Conservation (phyloP, 495 filamentous ascomycete species). For the Lophiostoma macrostomum region DNA sequence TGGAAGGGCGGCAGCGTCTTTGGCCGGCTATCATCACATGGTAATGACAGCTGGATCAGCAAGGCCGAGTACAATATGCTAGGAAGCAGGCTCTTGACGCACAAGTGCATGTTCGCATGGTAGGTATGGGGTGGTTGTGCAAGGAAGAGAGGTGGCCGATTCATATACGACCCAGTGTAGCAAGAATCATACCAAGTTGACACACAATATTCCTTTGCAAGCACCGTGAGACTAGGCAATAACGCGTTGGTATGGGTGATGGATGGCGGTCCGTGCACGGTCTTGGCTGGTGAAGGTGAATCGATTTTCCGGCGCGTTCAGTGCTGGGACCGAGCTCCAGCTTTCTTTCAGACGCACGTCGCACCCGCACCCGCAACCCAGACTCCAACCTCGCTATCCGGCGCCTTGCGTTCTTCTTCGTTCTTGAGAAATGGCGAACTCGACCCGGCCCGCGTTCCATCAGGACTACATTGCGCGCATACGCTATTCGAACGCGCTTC, state of each 20-base stretch:
- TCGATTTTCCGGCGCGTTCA: constrained; percentile 1
- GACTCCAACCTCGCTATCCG: not conserved
- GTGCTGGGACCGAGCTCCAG: not conserved
- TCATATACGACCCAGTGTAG: not conserved
- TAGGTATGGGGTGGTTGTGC: constrained; percentile 9
- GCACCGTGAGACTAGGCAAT: no score
- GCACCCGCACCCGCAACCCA: not conserved
- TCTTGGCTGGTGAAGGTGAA: not conserved
- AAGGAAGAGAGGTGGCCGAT: not conserved
- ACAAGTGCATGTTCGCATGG: constrained; percentile 72
- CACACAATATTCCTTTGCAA: no score
- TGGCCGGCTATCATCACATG: constrained; percentile 73
- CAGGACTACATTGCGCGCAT: constrained; percentile 97
- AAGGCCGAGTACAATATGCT: constrained; percentile 83
- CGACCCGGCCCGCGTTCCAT: constrained; percentile 50
- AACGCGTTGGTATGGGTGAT: not conserved
- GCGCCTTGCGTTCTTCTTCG: no score
- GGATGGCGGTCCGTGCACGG: no score
- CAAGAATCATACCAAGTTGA: no score
- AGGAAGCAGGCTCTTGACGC: constrained; percentile 72
- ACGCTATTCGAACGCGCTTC: constrained; percentile 90
- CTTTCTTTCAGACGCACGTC: not conserved
- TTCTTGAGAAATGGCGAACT: constrained; percentile 24
- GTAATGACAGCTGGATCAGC: constrained; percentile 91
- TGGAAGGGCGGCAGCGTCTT: constrained; percentile 99